Evolutionary conservation across 768 basidiomycete genomes (phyloP), one percentile per base, ranked within the genome.

Genomic region (Multifurca ochricompacta): DNA sequence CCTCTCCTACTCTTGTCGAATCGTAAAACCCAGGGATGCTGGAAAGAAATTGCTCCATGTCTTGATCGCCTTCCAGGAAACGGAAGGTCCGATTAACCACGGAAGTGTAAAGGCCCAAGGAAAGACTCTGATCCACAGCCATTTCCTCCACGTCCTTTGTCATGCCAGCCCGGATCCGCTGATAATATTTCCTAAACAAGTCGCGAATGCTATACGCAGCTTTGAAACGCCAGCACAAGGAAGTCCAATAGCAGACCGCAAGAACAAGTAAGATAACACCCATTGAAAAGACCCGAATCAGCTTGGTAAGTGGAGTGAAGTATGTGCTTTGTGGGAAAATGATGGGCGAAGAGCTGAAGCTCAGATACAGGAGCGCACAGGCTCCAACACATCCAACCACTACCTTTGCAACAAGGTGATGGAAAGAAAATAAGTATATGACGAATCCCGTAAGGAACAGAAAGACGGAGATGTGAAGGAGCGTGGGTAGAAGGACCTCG

Each of bases 21-120:
- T 13, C 18, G n/a, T 55, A 55, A 8, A 55, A 55, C 7, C n/a
- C 23, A 6, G 54, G 54, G 21, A 55, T 19, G 23, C 48, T 41
- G 1, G 35, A 27, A n/a, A 55, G 11, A 30, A 55, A 55, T 9
- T 44, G 27, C 36, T 44, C 41, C 48, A 55, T 21, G 2, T 55
- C 42, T 36, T 55, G 41, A 19, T 55, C 54, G 6, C 43, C 25
- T 18, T 8, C 35, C 34, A 50, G 23, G 27, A 28, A 36, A 16
- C 16, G 13, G 30, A 55, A 41, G 19, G 35, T 9, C n/a, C 40
- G 31, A 0, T 40, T 50, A 3, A 55, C 10, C 7, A 27, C 44
- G 6, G 14, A n/a, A 7, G 31, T 7, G 14, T 56, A 48, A 11
- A 56, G 54, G 18, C 14, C 6, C 19, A 25, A 19, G 4, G 30